Conservation (phyloP, 495 filamentous ascomycete species). For the Tuber aestivum region DNA sequence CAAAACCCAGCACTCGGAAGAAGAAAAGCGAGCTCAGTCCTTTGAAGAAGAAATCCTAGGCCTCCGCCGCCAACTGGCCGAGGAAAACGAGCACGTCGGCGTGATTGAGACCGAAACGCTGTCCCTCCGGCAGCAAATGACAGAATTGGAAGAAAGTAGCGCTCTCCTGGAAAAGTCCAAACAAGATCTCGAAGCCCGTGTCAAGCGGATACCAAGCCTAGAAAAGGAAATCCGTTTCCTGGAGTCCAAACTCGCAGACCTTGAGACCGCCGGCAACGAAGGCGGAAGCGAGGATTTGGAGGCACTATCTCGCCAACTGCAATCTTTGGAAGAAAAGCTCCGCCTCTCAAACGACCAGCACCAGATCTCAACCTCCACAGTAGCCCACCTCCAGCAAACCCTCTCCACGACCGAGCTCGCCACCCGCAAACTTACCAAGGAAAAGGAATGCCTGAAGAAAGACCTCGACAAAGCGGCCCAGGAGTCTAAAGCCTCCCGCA, state of each 20-base stretch:
- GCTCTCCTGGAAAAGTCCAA: conserved; percentile 13
- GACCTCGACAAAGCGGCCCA: conserved; percentile 19
- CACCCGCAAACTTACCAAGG: conserved; percentile 16
- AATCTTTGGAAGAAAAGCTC: conserved; percentile 19
- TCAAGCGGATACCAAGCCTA: background rate
- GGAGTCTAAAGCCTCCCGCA: conserved; percentile 31
- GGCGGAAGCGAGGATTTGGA: conserved; percentile 11
- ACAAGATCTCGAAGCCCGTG: conserved; percentile 9
- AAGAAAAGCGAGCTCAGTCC: conserved; percentile 13
- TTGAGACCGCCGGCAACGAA: conserved; percentile 11
- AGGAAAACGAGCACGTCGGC: conserved; percentile 26
- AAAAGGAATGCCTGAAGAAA: conserved; percentile 28
- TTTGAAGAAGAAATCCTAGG: conserved; percentile 21
- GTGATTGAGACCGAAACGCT: conserved; percentile 31
- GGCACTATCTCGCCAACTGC: background rate
- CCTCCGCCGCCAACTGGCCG: conserved; percentile 24
- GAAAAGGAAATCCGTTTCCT: conserved; percentile 21
- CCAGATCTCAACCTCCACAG: background rate
- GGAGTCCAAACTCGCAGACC: conserved; percentile 19
- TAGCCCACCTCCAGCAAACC: conserved; percentile 19
- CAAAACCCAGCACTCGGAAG: conserved; percentile 19
- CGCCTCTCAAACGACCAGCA: conserved; percentile 13
- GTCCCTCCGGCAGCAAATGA: conserved; percentile 24
- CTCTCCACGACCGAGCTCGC: background rate
- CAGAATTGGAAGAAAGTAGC: conserved; percentile 21